Evolutionary conservation across 2,329 filamentous ascomycete species (phyloP), one percentile per base, ranked within the genome.

Genomic region (Mariannaea sp.): DNA sequence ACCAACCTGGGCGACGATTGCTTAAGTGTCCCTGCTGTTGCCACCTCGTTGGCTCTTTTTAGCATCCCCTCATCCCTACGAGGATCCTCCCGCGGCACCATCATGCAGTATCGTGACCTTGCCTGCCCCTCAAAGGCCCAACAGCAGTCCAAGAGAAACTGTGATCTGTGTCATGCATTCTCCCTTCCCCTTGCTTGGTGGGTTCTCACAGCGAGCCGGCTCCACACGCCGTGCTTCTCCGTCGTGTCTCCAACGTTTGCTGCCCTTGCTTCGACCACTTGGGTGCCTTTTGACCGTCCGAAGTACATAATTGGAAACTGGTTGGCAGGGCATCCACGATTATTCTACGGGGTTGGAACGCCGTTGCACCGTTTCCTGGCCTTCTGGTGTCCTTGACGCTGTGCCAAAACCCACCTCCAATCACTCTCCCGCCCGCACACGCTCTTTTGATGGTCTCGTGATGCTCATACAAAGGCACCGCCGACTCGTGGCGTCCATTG

Each of bases 401-500:
- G 56, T 44, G 46, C 38, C 50, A 40, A 42, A 17, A 7, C 33
- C 36, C 39, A n/a, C 55, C 53, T 40, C 40, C 45, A 50, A 42
- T 56, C 44, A 42, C 24, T 43, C 36, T 41, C 48, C 52, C 50
- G 52, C 56, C 55, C 42, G 42, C 53, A 49, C 53, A 5, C 55
- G 41, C 42, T 57, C 29, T 32, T 57, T 32, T 32, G 51, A 20
- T 64, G 58, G 55, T 40, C 38, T 60, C 51, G 36, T 40, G 35
- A 48, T 43, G 27, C 53, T 79, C 70, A 83, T 61, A 75, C 72
- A 71, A 86, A 87, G 44, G 22, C 22, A 8, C 69, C 70, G 32
- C 74, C 77, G 13, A 76, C 69, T 45, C 72, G 72, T 52, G 67
- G 78, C 45, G 60, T 61, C 86, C 86, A 89, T 9, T 71, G 71